These are phyloP conservation scores for Globisporangium radiosum DNA, from an alignment of 352 stramenopile species.

Conservation along the genomic window DNA sequence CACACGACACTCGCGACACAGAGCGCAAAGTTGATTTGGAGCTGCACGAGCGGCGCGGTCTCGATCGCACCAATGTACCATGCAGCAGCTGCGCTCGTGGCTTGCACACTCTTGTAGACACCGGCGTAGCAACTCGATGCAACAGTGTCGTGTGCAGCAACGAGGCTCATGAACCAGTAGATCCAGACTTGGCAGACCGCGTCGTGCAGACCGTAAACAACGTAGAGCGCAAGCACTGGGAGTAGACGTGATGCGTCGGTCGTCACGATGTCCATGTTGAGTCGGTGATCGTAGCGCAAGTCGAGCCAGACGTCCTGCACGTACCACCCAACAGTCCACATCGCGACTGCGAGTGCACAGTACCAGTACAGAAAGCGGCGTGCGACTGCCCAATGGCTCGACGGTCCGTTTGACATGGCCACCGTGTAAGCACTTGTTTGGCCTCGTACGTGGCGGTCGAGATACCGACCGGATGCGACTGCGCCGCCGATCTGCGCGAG, in stretches of 20 bases:
- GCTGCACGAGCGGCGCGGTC: slow-evolving; percentile 17
- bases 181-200: slow-evolving; percentile 70
- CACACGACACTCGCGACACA: slow-evolving; percentile 2
- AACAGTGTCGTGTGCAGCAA: slow-evolving; percentile 27
- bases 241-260: not conserved
- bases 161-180: slow-evolving; percentile 73
- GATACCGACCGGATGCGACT: slow-evolving; percentile 15
- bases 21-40: slow-evolving; percentile 33
- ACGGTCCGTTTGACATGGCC: not conserved
- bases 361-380: slow-evolving; percentile 12
- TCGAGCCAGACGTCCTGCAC: slow-evolving; percentile 15
- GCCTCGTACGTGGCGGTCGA: slow-evolving; percentile 14
- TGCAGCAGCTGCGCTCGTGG: slow-evolving; percentile 23
- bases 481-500: slow-evolving; percentile 35
- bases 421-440: not conserved
- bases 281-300: slow-evolving; percentile 14
- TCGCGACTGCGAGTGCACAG: slow-evolving; percentile 20
- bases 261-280: slow-evolving; percentile 21
- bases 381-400: slow-evolving; percentile 1
- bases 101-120: slow-evolving; percentile 66
- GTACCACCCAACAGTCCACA: slow-evolving; percentile 33
- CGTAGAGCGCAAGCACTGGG: slow-evolving; percentile 40
- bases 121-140: slow-evolving; percentile 43
- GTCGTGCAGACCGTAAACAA: slow-evolving; percentile 66
- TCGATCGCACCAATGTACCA: slow-evolving; percentile 30